Percentiles rank a stretch among this genome's conserved stretches.
Conservation (phyloP, 2,329 filamentous ascomycete genomes). For the Blastomyces gilchristii region DNA sequence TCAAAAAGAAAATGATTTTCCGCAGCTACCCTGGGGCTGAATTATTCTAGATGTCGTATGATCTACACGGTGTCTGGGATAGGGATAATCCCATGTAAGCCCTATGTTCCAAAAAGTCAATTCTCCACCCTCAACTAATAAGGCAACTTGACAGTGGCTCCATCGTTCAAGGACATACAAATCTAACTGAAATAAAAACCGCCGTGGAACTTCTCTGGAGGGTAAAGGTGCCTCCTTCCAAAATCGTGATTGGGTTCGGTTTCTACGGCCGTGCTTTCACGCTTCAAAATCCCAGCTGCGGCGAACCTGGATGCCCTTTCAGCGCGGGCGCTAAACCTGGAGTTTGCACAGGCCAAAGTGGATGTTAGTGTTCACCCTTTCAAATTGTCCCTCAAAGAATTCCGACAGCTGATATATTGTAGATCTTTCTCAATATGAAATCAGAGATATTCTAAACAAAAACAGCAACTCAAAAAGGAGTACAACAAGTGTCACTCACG, state of each 20-base stretch:
- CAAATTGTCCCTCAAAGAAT: background rate
- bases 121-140: background rate
- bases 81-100: conserved; percentile 10
- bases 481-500: background rate
- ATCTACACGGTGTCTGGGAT: conserved; percentile 22
- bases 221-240: conserved; percentile 17
- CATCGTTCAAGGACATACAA: conserved; percentile 26
- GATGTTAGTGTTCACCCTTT: background rate
- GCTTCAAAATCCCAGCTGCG: conserved; percentile 16
- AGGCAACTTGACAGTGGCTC: conserved; percentile 1
- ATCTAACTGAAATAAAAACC: conserved; percentile 22
- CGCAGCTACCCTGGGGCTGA: background rate
- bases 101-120: background rate
- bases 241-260: conserved; percentile 34
- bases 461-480: background rate
- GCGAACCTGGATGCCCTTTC: conserved; percentile 20
- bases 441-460: conserved; percentile 19
- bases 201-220: conserved; percentile 20
- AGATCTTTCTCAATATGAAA: conserved; percentile 27
- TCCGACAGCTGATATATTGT: background rate
- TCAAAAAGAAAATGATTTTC: background rate
- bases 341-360: conserved; percentile 19
- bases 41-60: conserved; percentile 19
- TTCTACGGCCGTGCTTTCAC: conserved; percentile 42
- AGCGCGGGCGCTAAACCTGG: conserved; percentile 20